These are phyloP conservation scores for Cladophialophora immunda DNA, from an alignment of 2,329 filamentous ascomycete genomes.

Conservation along the genomic window DNA sequence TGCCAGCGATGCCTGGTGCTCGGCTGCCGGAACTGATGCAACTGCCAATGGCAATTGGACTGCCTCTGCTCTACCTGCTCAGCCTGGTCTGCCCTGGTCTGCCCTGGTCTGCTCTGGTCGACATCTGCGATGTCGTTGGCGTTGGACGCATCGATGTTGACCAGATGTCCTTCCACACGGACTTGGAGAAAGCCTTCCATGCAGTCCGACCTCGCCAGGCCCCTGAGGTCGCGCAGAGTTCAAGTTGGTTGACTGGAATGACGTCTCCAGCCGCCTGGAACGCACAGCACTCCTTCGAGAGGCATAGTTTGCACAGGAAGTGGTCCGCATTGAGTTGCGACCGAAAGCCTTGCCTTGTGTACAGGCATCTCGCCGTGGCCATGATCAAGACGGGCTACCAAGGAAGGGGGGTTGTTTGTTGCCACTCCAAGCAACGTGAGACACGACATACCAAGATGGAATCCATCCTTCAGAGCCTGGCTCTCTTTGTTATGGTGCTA, in stretches of 20 bases:
- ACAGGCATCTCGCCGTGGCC: constrained; percentile 38
- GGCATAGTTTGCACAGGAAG: constrained; percentile 32
- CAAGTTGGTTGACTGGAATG: constrained; percentile 19
- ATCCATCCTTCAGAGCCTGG: constrained; percentile 17
- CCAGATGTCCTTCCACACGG: too few relatives aligned
- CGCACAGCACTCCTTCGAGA: constrained; percentile 18
- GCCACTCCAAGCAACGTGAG: too few relatives aligned
- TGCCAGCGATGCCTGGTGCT: constrained; percentile 19
- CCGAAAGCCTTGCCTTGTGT: constrained; percentile 45
- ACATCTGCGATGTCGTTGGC: too few relatives aligned
- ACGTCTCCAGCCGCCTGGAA: constrained; percentile 2
- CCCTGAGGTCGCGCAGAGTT: neutral
- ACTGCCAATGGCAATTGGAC: constrained; percentile 1
- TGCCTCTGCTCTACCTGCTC: too few relatives aligned
- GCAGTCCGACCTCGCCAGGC: too few relatives aligned
- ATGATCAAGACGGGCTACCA: too few relatives aligned
- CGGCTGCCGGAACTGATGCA: neutral
- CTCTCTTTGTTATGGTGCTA: constrained; percentile 40
- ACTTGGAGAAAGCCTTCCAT: too few relatives aligned
- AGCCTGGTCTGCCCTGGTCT: too few relatives aligned
- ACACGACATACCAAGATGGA: too few relatives aligned
- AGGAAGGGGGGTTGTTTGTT: too few relatives aligned
- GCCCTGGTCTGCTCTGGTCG: too few relatives aligned
- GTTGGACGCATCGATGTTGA: too few relatives aligned
- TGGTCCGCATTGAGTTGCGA: constrained; percentile 64